A percentile compares a stretch with the other conserved stretches of the same genome.
These are phyloP conservation scores for Phoma sp. DNA, from an alignment of 2,329 filamentous ascomycete species.

Conservation along the genomic window DNA sequence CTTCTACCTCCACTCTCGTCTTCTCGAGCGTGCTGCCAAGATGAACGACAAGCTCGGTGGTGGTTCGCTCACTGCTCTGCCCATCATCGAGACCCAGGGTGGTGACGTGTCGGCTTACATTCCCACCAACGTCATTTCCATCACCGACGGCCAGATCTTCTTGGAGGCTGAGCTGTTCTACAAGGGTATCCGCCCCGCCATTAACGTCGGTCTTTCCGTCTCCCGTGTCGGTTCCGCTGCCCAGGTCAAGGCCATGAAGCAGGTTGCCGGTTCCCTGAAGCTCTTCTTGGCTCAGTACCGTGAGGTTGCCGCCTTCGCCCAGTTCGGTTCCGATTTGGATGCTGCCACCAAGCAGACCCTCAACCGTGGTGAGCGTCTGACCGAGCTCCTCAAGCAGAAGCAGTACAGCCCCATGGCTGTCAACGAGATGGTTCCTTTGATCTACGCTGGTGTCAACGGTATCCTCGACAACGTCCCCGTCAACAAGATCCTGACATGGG, in stretches of 20 bases:
- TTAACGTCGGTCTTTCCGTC: constrained; percentile 99
- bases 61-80: constrained; percentile 96
- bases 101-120: constrained; percentile 99
- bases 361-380: constrained; percentile 96
- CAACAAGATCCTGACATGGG: constrained; percentile 89
- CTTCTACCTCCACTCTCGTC: constrained; percentile 66
- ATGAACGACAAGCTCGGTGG: constrained; percentile 94
- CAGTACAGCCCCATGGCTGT: constrained; percentile 99
- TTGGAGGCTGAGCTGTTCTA: constrained; percentile 99
- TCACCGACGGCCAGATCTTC: constrained; percentile 99
- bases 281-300: constrained; percentile 99
- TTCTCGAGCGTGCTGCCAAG: constrained; percentile 99
- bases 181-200: constrained; percentile 99
- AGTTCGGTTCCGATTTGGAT: constrained; percentile 99
- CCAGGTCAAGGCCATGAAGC: constrained; percentile 99
- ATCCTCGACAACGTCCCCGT: constrained; percentile 88
- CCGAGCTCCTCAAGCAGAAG: constrained; percentile 99
- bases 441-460: constrained; percentile 99
- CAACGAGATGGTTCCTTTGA: constrained; percentile 99
- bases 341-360: constrained; percentile 99
- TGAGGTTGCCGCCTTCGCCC: constrained; percentile 99
- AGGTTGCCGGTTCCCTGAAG: constrained; percentile 99
- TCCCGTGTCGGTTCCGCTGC: constrained; percentile 99
- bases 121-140: constrained; percentile 99
- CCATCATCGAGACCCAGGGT: constrained; percentile 96